Evolutionary conservation across 2,329 filamentous ascomycete species (phyloP), one percentile per base, ranked within the genome.

Genomic region (Pestalotiopsis sp.): DNA sequence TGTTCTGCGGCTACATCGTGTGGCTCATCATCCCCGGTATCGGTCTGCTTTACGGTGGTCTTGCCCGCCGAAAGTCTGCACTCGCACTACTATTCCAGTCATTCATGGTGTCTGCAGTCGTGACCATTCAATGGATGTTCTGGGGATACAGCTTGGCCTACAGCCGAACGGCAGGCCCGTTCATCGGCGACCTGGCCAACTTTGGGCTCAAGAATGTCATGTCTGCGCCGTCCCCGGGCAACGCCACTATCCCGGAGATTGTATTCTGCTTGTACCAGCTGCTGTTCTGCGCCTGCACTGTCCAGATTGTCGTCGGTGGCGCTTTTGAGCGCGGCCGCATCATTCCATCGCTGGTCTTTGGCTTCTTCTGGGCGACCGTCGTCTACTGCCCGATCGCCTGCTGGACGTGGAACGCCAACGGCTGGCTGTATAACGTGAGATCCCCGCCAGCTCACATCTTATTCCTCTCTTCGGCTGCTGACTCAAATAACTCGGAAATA

Each of bases 371-470:
- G 89, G 87, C 88, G 0, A 91, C 89, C 0, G 83, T 91, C 67
- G 89, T 91, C 2, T 91, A 91, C 78, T 60, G 38, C 49, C 61
- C 59, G 23, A 58, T 71, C 69, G 27, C 68, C 31, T 31, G 65
- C 27, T 71, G 52, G 65, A 67, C 38, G 1, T 92, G 90, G 90
- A 91, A 91, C 73, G 75, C 84, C n/a, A 87, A 85, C 66, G 89
- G 90, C 12, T 92, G 90, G 89, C 80, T 91, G 0, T 90, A 82
- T 77, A 87, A 90, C 25, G 83, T 91, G 2, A 85, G 86, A 1
- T 83, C 86, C 0, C 83, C 20, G 4, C 17, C n/a, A 39, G 14
- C 11, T 17, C 58, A 9, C 23, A n/a, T 41, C 20, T 5, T 25
- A 9, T 27, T n/a, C 11, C 4, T 31, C 20, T 6, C 11, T 14